A percentile compares a stretch with the other conserved stretches of the same genome.
phyloP scores from a whole-genome alignment of 805 yeast genomes.

The Zygotorulaspora danielsina region DNA sequence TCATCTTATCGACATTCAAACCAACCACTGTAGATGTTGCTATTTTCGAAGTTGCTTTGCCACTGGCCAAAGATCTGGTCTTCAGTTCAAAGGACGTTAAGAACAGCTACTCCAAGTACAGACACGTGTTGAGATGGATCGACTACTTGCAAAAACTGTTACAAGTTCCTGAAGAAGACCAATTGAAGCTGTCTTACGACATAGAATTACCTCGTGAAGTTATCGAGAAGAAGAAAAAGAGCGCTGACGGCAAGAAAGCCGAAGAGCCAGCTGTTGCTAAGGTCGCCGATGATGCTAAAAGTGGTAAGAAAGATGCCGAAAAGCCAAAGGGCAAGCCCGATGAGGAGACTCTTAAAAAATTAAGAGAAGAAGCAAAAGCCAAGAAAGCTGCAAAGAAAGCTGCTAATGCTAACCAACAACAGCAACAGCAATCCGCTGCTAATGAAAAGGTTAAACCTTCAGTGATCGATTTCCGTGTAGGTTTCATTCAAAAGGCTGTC shows the following conservation, averaged over 20 bases:
- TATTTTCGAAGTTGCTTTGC: constrained; percentile 62
- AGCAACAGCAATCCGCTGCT: constrained; percentile 33
- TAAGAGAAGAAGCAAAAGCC: constrained; percentile 54
- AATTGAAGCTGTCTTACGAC: constrained; percentile 56
- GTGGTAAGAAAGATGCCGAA: constrained; percentile 20
- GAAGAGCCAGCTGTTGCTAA: constrained; percentile 16
- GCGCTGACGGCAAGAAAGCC: constrained; percentile 25
- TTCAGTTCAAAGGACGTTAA: constrained; percentile 39
- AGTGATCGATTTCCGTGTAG: constrained; percentile 88
- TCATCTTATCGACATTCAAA: constrained; percentile 54
- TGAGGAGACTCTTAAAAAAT: constrained; percentile 44
- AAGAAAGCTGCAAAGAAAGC: constrained; percentile 57
- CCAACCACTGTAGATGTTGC: constrained; percentile 69
- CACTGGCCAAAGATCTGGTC: constrained; percentile 54
- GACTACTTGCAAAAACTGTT: constrained; percentile 76
- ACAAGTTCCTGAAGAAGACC: constrained; percentile 50
- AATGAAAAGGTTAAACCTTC: constrained; percentile 74
- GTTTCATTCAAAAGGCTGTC: constrained; percentile 92
- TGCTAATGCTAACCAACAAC: constrained; percentile 48
- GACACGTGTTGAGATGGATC: constrained; percentile 92
- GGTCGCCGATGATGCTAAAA: constrained; percentile 17
- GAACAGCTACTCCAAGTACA: constrained; percentile 55
- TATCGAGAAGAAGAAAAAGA: constrained; percentile 54
- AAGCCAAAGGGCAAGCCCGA: constrained; percentile 44
- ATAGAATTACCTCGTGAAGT: constrained; percentile 70